Percentiles rank a stretch among this genome's conserved stretches.
Evolutionary conservation across 495 filamentous ascomycete species (phyloP).

Genomic region (Tuber brumale): DNA sequence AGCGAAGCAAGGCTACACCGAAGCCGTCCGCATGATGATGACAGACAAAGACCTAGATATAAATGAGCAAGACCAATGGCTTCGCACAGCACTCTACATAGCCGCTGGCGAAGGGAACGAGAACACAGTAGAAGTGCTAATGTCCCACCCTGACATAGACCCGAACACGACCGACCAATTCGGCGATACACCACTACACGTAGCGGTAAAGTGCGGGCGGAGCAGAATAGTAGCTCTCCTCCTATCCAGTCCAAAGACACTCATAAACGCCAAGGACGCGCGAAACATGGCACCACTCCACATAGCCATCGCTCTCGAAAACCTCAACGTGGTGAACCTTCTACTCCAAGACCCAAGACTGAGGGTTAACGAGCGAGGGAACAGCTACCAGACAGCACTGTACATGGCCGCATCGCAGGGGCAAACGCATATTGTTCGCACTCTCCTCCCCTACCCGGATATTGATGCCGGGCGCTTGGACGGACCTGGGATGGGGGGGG

Average conservation of each 20-base stretch:
- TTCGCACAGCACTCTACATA: background rate
- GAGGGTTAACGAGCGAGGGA: too few species aligned
- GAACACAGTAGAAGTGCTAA: too few species aligned
- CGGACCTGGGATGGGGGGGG: too few species aligned
- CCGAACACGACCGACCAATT: background rate
- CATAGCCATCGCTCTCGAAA: background rate
- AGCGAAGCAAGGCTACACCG: slow-evolving; percentile 1
- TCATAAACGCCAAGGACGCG: background rate
- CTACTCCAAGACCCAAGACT: too few species aligned
- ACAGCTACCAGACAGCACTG: too few species aligned
- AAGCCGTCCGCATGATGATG: background rate
- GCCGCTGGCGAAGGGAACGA: too few species aligned
- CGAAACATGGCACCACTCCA: background rate
- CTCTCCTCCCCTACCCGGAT: background rate
- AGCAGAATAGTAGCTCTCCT: too few species aligned
- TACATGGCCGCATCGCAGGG: too few species aligned
- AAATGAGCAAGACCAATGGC: background rate
- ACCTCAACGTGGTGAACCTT: background rate
- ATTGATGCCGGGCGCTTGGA: background rate
- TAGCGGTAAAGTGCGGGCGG: background rate
- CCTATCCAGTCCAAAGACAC: background rate
- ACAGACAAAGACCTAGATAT: background rate
- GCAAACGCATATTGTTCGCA: too few species aligned
- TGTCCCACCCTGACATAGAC: too few species aligned
- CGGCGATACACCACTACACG: background rate